Evolutionary conservation across 192 early-diverging fungal genomes (phyloP), one percentile per base, ranked within the genome.

Genomic region (Backusella morwellensis): DNA sequence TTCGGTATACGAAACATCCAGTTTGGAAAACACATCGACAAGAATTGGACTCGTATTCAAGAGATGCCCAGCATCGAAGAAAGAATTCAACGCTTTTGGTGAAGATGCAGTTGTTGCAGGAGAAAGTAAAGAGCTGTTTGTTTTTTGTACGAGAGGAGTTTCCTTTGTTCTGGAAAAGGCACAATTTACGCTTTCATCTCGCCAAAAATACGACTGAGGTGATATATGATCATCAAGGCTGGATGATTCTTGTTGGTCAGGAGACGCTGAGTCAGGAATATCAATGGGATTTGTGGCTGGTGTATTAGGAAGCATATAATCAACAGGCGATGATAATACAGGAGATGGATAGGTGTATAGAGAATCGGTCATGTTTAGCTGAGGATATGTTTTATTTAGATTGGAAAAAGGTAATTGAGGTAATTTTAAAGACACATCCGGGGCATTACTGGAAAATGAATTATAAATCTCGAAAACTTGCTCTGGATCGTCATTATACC

Each of bases 1-100:
- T 8, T 72, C 66, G 23, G 75, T 81, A 35, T 76, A 72, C 17
- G 79, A 76, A 35, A 78, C 36, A 6, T 70, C 56, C 23, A 78
- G 29, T 35, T 73, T 78, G 40, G 77, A 78, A 4, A 78, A 66
- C 4, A 66, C 52, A 68, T 78, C 66, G 23, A 40, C 41, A 17
- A 77, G 21, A 15, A 38, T 56, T 32, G 56, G 35, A 41, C 23
- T 56, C 6, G 44, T n/a, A 35, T 26, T 50, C 29, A 73, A 35
- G 12, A 73, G 34, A 52, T 44, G 19, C 4, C 19, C 42, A 52
- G 12, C 0, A 19, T 52, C 11, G 14, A 47, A 35, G 19, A 35
- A 26, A n/a, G 72, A 19, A n/a, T 21, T 32, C 21, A 35, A 15
- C 3, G 4, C 6, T 35, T 44, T 34, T 17, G 44, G 26, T 11